phyloP scores from a whole-genome alignment of 148 eudicot genomes.

The Oxyria digyna region DNA sequence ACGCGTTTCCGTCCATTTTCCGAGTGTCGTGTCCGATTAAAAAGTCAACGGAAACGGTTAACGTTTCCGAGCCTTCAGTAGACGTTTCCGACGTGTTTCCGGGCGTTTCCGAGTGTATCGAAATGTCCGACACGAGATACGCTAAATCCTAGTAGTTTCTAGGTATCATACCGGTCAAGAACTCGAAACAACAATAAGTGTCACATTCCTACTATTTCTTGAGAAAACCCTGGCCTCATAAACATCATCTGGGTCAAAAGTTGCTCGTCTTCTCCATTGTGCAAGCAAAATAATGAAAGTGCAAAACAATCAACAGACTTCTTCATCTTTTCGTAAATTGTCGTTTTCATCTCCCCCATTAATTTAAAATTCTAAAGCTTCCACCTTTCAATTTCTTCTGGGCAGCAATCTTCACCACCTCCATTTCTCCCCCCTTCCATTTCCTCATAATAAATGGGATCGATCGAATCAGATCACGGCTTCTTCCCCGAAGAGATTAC shows the following conservation, averaged over 20 bases:
- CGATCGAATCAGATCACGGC: slow-evolving; percentile 28
- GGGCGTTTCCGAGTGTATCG: no score
- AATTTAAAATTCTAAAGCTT: neutral
- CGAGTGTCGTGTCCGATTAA: no score
- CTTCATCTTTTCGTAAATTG: neutral
- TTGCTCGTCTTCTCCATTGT: neutral
- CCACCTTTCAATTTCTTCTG: neutral
- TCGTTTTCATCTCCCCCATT: neutral
- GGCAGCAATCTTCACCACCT: neutral
- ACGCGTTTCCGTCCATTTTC: no score
- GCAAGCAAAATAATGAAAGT: neutral
- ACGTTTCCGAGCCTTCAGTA: no score
- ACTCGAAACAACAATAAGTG: neutral
- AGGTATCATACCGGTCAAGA: no score
- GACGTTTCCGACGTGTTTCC: no score
- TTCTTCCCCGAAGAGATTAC: slow-evolving; percentile 70
- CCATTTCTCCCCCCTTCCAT: neutral
- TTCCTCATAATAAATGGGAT: slow-evolving; percentile 20
- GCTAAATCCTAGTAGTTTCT: no score
- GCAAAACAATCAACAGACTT: neutral
- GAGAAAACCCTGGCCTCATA: no score
- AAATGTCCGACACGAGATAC: no score
- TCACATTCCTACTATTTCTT: no score
- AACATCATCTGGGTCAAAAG: neutral
- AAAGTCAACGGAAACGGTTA: no score